These are phyloP conservation scores for Thymus mandschuricus DNA, from an alignment of 257 asterid species.

Conservation along the genomic window DNA sequence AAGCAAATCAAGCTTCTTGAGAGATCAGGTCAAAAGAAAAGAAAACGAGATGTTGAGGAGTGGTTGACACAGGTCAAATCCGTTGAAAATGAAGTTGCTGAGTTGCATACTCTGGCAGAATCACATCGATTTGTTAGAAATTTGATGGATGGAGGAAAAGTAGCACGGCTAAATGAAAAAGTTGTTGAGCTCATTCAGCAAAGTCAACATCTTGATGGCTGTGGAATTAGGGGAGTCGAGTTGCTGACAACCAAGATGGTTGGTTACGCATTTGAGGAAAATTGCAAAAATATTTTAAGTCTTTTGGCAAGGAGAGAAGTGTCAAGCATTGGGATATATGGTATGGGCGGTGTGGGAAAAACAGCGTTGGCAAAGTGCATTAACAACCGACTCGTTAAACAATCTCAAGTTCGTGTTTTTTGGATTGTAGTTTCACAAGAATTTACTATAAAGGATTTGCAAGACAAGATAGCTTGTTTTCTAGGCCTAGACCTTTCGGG, in stretches of 20 bases:
- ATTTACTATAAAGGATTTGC: constrained; percentile 1
- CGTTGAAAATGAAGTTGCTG: background rate
- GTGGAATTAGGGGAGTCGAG: background rate
- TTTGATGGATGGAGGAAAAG: background rate
- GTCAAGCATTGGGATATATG: constrained; percentile 9
- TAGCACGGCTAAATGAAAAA: background rate
- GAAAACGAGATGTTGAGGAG: background rate
- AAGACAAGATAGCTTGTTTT: constrained; percentile 11
- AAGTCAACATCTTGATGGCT: background rate
- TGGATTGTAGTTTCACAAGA: constrained; percentile 18
- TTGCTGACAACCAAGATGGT: background rate
- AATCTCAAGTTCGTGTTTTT: background rate
- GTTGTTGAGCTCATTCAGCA: constrained; percentile 1
- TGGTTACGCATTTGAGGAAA: constrained; percentile 5
- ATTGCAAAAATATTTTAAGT: background rate
- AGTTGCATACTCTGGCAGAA: background rate
- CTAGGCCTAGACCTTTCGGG: background rate
- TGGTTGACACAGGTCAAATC: background rate
- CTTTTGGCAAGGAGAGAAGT: background rate
- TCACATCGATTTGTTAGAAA: background rate
- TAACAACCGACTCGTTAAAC: constrained; percentile 12
- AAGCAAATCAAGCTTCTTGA: background rate
- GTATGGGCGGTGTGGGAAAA: background rate
- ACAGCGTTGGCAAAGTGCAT: background rate
- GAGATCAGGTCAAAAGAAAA: background rate